These are phyloP conservation scores for Yarrowia yakushimensis DNA, from an alignment of 805 yeast species.

Conservation along the genomic window DNA sequence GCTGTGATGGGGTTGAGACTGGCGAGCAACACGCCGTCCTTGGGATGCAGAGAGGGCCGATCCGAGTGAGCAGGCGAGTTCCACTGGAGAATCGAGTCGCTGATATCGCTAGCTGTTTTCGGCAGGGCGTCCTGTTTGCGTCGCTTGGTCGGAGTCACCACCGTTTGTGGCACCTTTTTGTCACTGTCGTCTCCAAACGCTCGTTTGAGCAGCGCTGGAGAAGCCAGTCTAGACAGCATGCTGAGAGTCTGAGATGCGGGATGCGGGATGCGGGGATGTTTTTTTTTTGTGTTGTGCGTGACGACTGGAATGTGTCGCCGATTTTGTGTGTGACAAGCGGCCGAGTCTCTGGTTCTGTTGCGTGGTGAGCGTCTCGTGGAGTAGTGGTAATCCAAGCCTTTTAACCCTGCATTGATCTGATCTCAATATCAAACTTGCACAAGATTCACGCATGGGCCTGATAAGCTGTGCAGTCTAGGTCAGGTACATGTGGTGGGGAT, in stretches of 20 bases:
- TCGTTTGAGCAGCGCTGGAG: not conserved
- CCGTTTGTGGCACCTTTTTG: not conserved
- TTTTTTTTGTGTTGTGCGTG: not conserved
- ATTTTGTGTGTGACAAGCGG: no score
- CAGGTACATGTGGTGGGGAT: no score
- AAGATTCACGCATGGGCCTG: conserved; percentile 14
- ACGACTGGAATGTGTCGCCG: no score
- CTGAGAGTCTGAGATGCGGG: not conserved
- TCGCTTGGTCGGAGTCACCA: not conserved
- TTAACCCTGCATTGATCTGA: conserved; percentile 22
- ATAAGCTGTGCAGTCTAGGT: conserved; percentile 15
- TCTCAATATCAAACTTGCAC: conserved; percentile 23
- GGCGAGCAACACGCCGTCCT: not conserved
- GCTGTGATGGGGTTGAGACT: conserved; percentile 32
- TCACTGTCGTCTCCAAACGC: conserved; percentile 1
- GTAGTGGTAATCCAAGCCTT: not conserved
- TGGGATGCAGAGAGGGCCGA: conserved; percentile 25
- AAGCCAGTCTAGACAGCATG: conserved; percentile 9
- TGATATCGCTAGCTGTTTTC: not conserved
- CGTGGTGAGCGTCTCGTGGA: not conserved
- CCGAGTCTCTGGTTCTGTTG: no score
- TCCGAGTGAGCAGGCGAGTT: conserved; percentile 3
- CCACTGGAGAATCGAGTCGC: conserved; percentile 4
- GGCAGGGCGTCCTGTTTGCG: not conserved
- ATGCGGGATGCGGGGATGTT: not conserved